Conservation (phyloP, 2,329 filamentous ascomycete species). For the Apiospora koreana region DNA sequence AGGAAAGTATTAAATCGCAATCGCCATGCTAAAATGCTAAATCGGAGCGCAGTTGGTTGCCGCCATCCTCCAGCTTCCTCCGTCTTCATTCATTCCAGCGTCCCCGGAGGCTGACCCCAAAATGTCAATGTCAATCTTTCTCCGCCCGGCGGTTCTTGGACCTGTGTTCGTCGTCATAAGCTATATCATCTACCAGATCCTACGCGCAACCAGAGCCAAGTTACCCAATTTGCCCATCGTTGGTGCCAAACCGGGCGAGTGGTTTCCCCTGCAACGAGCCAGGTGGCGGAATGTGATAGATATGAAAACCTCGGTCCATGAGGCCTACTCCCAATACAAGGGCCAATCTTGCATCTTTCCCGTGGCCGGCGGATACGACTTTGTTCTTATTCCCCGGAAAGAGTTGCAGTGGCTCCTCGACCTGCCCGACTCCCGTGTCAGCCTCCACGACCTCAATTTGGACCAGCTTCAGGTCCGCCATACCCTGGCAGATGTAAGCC, state of each 20-base stretch:
- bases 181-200: constrained; percentile 27
- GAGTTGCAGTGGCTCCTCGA: constrained; percentile 33
- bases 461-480: constrained; percentile 29
- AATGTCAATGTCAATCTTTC: not conserved
- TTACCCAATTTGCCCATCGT: constrained; percentile 33
- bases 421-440: constrained; percentile 30
- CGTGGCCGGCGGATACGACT: constrained; percentile 20
- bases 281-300: constrained; percentile 32
- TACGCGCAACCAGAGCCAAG: constrained; percentile 21
- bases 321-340: constrained; percentile 26
- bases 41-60: too few species aligned
- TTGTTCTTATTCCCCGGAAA: constrained; percentile 29
- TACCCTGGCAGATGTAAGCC: constrained; percentile 25
- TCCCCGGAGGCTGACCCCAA: not conserved
- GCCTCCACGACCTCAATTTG: constrained; percentile 22
- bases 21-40: too few species aligned
- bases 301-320: constrained; percentile 27
- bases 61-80: not conserved
- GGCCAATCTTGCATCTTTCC: constrained; percentile 30
- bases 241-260: constrained; percentile 33
- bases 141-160: constrained; percentile 27
- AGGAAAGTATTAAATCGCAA: too few species aligned
- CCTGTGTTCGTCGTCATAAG: constrained; percentile 24
- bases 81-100: not conserved
- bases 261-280: constrained; percentile 32